These are phyloP conservation scores for Diaporthe humulicola DNA, from an alignment of 2,329 filamentous ascomycete species.

Conservation along the genomic window DNA sequence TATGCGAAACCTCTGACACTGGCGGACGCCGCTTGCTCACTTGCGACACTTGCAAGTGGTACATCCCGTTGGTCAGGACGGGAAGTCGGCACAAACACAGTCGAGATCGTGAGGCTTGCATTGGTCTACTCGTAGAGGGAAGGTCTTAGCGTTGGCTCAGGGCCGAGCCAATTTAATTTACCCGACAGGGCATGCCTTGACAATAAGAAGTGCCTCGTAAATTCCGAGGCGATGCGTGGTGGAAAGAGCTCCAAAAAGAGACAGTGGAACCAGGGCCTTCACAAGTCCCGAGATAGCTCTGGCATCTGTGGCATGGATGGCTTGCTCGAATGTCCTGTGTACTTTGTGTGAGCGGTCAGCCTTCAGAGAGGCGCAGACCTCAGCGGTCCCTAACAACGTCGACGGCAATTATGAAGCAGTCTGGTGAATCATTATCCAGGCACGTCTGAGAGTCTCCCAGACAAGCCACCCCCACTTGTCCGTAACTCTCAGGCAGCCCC, in stretches of 20 bases:
- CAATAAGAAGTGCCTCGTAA: too few species aligned
- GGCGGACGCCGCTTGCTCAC: background rate
- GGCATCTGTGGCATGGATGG: background rate
- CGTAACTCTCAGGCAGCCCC: background rate
- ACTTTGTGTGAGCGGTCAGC: too few species aligned
- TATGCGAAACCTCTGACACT: background rate
- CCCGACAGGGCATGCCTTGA: background rate
- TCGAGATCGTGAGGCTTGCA: background rate
- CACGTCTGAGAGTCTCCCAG: background rate
- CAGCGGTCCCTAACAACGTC: background rate
- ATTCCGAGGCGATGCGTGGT: background rate
- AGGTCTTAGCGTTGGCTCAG: background rate
- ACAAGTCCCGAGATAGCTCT: background rate
- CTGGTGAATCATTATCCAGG: background rate
- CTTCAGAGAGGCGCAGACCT: background rate
- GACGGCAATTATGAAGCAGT: background rate
- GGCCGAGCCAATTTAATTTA: background rate
- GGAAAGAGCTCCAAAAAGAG: too few species aligned
- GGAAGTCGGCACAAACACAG: too few species aligned
- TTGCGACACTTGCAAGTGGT: background rate
- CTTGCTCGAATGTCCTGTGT: background rate
- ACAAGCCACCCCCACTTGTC: background rate
- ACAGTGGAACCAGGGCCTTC: background rate
- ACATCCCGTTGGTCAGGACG: background rate
- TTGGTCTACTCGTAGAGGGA: background rate